Base-by-base conservation (phyloP, 179 eudicot genomes). In the Silene coronaria region DNA sequence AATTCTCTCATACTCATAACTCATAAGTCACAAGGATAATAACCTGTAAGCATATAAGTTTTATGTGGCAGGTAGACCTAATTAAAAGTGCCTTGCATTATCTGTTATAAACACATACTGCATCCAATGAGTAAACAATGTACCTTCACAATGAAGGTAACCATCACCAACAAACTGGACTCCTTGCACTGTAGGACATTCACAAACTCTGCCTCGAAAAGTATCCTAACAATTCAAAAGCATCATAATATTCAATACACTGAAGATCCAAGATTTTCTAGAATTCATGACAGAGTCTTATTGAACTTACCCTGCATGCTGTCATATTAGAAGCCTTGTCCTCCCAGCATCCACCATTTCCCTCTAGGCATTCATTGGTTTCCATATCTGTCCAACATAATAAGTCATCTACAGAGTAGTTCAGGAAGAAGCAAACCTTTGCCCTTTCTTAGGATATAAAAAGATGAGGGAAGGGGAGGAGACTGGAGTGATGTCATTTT, bases 261-360 rank as follows among this genome's bases (percentile, higher is more conserved):
- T 45, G 62, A 30, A 7, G n/a, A 28, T 21, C 24, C 48, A 45
- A 61, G 21, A 45, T 28, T 74, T 19, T 66, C 46, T 17, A 21
- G 62, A 12, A 69, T 19, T 55, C 23, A 21, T 10, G n/a, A 70
- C 23, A 5, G 65, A 38, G 14, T 19, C 45, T 32, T 64, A 34
- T 21, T 59, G 45, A n/a, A 36, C 74, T 74, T 77, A 93, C 98
- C 90, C 88, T 93, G 89, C 98, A 93, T 48, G 98, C 97, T 51
- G 97, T 85, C 78, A 90, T 78, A 79, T 91, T 91, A 36, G 86
- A 62, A 67, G 80, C 53, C 84, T 84, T 90, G 66, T 93, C 93
- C 68, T 85, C 77, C 98, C 98, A 93, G 85, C 98, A 93, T 59
- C 98, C 98, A 32, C 98, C 98, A 77, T 93, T 91, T 75, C 89